phyloP scores from a whole-genome alignment of 345 rosid species.

The Euphorbia lathyris region DNA sequence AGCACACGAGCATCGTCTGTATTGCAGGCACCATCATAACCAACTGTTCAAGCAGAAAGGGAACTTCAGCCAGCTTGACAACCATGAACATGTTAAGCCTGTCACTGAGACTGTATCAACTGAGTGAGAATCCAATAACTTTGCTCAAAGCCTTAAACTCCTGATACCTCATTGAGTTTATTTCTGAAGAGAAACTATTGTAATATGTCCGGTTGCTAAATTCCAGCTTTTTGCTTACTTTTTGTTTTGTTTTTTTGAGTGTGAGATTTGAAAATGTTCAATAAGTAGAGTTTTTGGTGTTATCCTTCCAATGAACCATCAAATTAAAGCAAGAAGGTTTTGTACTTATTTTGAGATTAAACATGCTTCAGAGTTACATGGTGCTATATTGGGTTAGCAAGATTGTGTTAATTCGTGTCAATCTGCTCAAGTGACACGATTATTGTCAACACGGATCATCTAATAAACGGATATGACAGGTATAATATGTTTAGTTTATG shows the following conservation, averaged over 20 bases:
- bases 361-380: no score
- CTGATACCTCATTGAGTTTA: no score
- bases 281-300: conserved; percentile 16
- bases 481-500: no score
- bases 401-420: no score
- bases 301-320: conserved; percentile 18
- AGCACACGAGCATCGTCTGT: conserved; percentile 60
- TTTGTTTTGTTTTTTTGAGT: conserved; percentile 8
- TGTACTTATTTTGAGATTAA: conserved; percentile 3
- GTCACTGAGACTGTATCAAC: conserved; percentile 27
- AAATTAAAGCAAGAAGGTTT: background rate
- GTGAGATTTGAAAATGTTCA: conserved; percentile 15
- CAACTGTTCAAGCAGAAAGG: conserved; percentile 74
- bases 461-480: no score
- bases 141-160: background rate
- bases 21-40: conserved; percentile 69
- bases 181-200: background rate
- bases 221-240: background rate
- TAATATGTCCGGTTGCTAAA: conserved; percentile 15
- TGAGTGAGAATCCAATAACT: conserved; percentile 19
- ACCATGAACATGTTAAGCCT: conserved; percentile 31
- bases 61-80: conserved; percentile 61
- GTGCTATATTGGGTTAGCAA: no score
- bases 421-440: no score
- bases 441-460: no score